Conservation (phyloP, 2,329 filamentous ascomycete species). For the Penicillium sp. region DNA sequence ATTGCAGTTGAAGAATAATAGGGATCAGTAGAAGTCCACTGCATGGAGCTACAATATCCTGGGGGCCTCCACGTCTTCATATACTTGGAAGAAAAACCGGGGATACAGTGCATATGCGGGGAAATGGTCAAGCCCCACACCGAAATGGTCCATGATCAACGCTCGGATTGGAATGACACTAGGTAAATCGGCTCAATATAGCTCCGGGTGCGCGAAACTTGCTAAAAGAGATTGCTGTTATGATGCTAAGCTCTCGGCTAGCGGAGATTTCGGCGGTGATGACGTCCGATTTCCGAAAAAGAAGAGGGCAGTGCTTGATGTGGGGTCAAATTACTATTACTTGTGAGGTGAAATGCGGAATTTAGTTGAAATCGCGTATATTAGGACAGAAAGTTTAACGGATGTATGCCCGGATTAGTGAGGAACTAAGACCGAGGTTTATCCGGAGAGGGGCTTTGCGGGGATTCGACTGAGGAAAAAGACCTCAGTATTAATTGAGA, state of each 20-base stretch:
- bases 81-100: not conserved
- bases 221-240: slow-evolving; percentile 1
- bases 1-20: slow-evolving; percentile 1
- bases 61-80: not conserved
- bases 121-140: slow-evolving; percentile 9
- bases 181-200: not conserved
- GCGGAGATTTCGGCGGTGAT: not conserved
- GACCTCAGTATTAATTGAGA: no score
- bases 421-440: slow-evolving; percentile 10
- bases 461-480: not conserved
- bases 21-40: not conserved
- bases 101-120: slow-evolving; percentile 11
- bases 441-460: slow-evolving; percentile 4
- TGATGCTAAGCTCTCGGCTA: not conserved
- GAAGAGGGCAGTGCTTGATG: not conserved
- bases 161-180: not conserved
- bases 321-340: not conserved
- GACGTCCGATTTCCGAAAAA: not conserved
- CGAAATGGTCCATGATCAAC: slow-evolving; percentile 15
- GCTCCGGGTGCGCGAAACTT: not conserved
- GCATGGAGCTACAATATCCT: not conserved
- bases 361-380: not conserved
- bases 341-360: not conserved
- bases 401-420: slow-evolving; percentile 9
- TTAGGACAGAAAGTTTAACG: not conserved